Base-by-base conservation (phyloP, 2,329 filamentous ascomycete genomes). In the Xylaria sp. region DNA sequence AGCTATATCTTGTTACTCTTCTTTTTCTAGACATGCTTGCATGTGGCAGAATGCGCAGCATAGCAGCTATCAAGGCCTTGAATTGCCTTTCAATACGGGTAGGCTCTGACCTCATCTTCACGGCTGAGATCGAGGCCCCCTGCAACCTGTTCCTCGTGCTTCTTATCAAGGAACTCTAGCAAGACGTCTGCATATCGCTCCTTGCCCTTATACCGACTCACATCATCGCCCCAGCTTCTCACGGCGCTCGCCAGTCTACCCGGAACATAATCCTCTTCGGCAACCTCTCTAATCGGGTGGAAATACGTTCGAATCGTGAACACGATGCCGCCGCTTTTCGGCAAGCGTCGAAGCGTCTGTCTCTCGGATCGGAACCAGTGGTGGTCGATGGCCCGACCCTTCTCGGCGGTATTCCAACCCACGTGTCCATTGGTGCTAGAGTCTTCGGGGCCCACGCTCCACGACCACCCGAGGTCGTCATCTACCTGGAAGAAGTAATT, bases 401-500 rank as follows among this genome's bases (percentile, higher is more conserved):
- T 93, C 79, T 92, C 87, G 1, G 92, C 92, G 3, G 90, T 92
- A 75, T 86, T 88, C 93, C 93, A 97, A 50, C 89, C 90, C 1
- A 90, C 86, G 0, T 83, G 65, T 48, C 65, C 64, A 32, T 63
- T 83, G 0, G 82, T 80, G 0, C 81, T 39, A 11, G 61, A 80
- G 76, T 97, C 92, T 79, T 97, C 93, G 17, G 81, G 74, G 0
- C 93, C 93, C 72, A 97, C 94, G 74, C 89, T 92, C 75, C 84
- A 81, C 67, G 90, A 92, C 93, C 93, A 97, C 0, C 91, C 83
- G 1, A 97, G 82, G 4, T 85, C 80, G 65, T 94, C 92, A 75
- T 97, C 93, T 0, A 96, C 92, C 80, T 97, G 93, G 70, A 97
- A 86, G 82, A 97, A 97, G 80, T 96, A 97, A 77, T 96, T 95